A percentile compares a stretch with the other conserved stretches of the same genome.
These are phyloP conservation scores for Pelargonium australe DNA, from an alignment of 441 rosid genomes.

Conservation along the genomic window DNA sequence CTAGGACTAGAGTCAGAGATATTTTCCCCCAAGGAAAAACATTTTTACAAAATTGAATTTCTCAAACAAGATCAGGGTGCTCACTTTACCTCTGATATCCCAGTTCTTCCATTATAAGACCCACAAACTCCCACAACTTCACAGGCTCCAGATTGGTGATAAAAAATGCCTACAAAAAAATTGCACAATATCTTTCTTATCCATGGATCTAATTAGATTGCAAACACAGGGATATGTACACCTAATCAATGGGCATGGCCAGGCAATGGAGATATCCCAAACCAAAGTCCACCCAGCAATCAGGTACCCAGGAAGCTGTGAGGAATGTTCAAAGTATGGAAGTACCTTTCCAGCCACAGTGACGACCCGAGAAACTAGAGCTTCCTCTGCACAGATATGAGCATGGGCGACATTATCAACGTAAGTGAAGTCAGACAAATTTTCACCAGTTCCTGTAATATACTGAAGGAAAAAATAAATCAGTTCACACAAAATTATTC, in stretches of 20 bases:
- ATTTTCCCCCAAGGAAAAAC: neutral
- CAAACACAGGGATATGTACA: neutral
- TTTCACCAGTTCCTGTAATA: slow-evolving; percentile 71
- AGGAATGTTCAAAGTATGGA: slow-evolving; percentile 4
- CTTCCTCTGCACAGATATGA: slow-evolving; percentile 66
- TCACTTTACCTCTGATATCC: slow-evolving; percentile 69
- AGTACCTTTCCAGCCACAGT: slow-evolving; percentile 89
- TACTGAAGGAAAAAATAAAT: slow-evolving; percentile 60
- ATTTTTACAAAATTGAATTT: slow-evolving; percentile 7
- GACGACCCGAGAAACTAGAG: slow-evolving; percentile 56
- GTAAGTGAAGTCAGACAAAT: slow-evolving; percentile 80
- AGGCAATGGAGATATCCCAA: neutral
- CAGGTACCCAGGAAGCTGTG: neutral
- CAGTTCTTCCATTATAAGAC: slow-evolving; percentile 58
- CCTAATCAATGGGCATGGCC: neutral
- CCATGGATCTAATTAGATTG: neutral
- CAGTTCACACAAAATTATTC: slow-evolving; percentile 25
- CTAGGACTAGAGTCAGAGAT: neutral
- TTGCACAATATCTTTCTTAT: neutral
- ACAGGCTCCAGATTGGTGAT: slow-evolving; percentile 74
- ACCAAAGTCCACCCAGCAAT: slow-evolving; percentile 3
- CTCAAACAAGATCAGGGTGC: slow-evolving; percentile 12
- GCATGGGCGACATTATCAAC: slow-evolving; percentile 82
- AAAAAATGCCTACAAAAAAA: slow-evolving; percentile 67
- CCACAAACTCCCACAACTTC: slow-evolving; percentile 71